phyloP scores from a whole-genome alignment of 139 green algal genomes.

The Haematococcus sp. region DNA sequence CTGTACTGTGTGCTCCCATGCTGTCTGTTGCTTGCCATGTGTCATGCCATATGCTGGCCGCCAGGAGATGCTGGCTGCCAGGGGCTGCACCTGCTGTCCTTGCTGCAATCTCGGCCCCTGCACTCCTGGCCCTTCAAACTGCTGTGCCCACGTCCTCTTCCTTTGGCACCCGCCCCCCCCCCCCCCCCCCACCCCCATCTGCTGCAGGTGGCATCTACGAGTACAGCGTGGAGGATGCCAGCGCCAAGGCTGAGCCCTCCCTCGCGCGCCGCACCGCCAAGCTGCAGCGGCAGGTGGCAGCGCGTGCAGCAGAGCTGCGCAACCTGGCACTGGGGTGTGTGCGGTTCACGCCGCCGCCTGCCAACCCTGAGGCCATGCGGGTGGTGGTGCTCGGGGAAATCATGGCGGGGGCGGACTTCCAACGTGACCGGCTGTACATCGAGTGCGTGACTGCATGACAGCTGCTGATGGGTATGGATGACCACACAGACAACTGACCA shows the following conservation, averaged over 20 bases:
- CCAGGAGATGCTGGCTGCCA: too few relatives aligned
- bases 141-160: not conserved
- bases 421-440: conserved; percentile 51
- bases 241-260: conserved; percentile 19
- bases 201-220: conserved; percentile 53
- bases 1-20: too few relatives aligned
- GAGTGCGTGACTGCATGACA: conserved; percentile 34
- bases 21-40: too few relatives aligned
- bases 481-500: too few relatives aligned
- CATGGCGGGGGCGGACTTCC: conserved; percentile 46
- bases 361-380: conserved; percentile 18
- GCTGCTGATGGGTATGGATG: not conserved
- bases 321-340: not conserved
- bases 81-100: too few relatives aligned
- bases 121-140: not conserved
- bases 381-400: conserved; percentile 57
- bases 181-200: not conserved
- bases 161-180: not conserved
- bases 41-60: too few relatives aligned
- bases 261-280: conserved; percentile 34
- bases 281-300: conserved; percentile 28
- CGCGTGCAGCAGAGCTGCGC: conserved; percentile 35
- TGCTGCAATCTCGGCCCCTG: not conserved
- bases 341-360: not conserved
- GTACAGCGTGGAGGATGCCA: conserved; percentile 52